Evolutionary conservation across 2,329 filamentous ascomycete genomes (phyloP), one percentile per base, ranked within the genome.

Genomic region (Ceratocystis variospora): DNA sequence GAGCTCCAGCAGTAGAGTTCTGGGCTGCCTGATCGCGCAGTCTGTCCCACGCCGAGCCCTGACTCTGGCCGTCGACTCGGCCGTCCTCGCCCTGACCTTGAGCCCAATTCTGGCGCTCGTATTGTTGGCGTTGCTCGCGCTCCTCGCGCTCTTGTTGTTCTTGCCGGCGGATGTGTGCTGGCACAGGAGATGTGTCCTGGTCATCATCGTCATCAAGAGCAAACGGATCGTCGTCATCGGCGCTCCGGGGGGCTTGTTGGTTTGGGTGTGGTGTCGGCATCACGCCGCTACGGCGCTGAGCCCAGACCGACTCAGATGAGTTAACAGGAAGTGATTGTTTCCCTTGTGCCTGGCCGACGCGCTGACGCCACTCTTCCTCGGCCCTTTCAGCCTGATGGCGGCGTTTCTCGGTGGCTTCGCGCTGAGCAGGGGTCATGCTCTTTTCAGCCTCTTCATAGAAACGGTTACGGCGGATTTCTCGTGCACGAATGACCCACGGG

Each of bases 81-180:
- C 31, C 33, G 37, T 62, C 48, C 17, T 66, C 28, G 48, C 57
- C 33, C 2, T 62, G 59, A 22, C 22, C 55, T 25, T 37, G 55
- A 8, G 37, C 57, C 3, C 48, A 62, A 37, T 22, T 19, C 19
- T 63, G 63, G 41, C 37, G 41, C 61, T 62, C 37, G 50, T 33
- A 44, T 41, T 62, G 48, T 15, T 63, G 48, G 50, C 61, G 45
- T 28, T 48, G 50, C 44, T 68, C 44, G n/a, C 31, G 37, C 50
- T 59, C 17, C 28, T 46, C 37, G 37, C 50, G 63, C n/a, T 61
- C 64, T 33, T 61, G 37, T 33, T 66, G 59, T 28, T 68, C 67
- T 25, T 63, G 67, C 15, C 53, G 44, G 33, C 67, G 63, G 25
- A 69, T 68, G 61, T 68, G 57, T 12, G 68, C 66, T 17, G 68